A percentile compares a stretch with the other conserved stretches of the same genome.
Evolutionary conservation across 306 rosid genomes (phyloP).

Genomic region (Cyamopsis tetragonoloba): DNA sequence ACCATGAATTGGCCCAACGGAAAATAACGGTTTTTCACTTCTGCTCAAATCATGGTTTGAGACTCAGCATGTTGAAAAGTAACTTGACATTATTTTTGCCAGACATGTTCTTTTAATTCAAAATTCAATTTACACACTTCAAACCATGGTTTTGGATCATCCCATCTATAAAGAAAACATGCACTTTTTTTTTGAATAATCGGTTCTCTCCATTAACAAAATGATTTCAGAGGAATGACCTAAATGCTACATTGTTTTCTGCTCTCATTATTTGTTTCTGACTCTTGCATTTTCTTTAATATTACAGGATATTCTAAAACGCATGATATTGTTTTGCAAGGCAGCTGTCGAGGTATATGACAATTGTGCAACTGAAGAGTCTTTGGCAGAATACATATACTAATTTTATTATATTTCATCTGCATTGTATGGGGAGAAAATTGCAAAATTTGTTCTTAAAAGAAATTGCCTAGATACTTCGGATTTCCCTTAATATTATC

Average conservation of each 20-base stretch:
- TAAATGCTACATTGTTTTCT: slow-evolving; percentile 2
- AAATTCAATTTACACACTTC: no score
- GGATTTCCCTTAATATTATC: background rate
- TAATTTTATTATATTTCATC: background rate
- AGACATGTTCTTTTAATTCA: no score
- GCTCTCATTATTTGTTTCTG: slow-evolving; percentile 27
- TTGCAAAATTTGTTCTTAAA: background rate
- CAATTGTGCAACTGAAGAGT: background rate
- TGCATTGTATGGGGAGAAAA: background rate
- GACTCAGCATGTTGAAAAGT: no score
- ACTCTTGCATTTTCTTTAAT: slow-evolving; percentile 32
- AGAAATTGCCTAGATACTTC: no score
- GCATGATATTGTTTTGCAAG: slow-evolving; percentile 90
- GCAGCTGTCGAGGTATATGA: slow-evolving; percentile 80
- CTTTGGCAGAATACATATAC: background rate
- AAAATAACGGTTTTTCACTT: no score
- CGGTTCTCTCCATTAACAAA: slow-evolving; percentile 17
- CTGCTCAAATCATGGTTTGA: no score
- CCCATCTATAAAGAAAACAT: no score
- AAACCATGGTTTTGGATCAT: no score
- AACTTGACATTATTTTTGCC: no score
- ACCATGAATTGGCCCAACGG: no score
- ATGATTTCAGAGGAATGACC: slow-evolving; percentile 14
- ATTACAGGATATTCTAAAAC: slow-evolving; percentile 83
- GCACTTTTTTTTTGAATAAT: slow-evolving; percentile 12